Conservation (phyloP, 352 stramenopile genomes). For the Halophytophthora batemanensis region DNA sequence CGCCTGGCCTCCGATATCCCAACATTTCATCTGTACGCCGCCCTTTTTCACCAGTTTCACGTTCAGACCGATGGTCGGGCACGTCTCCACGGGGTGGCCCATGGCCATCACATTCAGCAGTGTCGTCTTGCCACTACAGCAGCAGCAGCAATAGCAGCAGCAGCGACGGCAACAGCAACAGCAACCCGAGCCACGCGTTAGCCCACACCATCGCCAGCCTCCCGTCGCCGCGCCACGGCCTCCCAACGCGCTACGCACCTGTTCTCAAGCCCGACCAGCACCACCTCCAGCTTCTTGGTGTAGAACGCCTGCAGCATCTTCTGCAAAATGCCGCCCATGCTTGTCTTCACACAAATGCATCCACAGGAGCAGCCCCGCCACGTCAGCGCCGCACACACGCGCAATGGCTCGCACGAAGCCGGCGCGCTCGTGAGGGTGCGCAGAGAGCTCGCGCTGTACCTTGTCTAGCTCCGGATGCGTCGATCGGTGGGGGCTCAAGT, state of each 20-base stretch:
- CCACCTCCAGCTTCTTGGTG: constrained; percentile 96
- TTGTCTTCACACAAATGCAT: constrained; percentile 4
- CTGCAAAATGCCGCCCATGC: constrained; percentile 92
- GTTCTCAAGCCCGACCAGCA: constrained; percentile 97
- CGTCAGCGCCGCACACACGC: neutral
- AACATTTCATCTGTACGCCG: constrained; percentile 98
- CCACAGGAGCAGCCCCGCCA: neutral
- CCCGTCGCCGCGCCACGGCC: neutral
- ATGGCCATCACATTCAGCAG: constrained; percentile 96
- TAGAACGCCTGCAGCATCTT: constrained; percentile 96
- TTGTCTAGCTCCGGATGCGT: neutral
- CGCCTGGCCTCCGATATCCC: constrained; percentile 97
- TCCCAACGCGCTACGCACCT: constrained; percentile 44
- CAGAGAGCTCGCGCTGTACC: too few relatives aligned
- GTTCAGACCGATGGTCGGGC: constrained; percentile 96
- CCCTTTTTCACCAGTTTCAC: constrained; percentile 97
- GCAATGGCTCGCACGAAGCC: too few relatives aligned
- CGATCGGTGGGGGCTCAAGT: too few relatives aligned
- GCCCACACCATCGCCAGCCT: constrained; percentile 7
- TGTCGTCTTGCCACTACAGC: constrained; percentile 93
- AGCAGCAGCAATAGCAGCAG: neutral
- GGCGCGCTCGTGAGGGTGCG: constrained; percentile 1
- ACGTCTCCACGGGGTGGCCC: constrained; percentile 94
- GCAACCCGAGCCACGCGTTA: too few relatives aligned
- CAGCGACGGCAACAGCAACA: too few relatives aligned